Percentiles rank a stretch among this genome's conserved stretches.
Conservation (phyloP, 75 land plant species). For the Isoetes taiwanensis region DNA sequence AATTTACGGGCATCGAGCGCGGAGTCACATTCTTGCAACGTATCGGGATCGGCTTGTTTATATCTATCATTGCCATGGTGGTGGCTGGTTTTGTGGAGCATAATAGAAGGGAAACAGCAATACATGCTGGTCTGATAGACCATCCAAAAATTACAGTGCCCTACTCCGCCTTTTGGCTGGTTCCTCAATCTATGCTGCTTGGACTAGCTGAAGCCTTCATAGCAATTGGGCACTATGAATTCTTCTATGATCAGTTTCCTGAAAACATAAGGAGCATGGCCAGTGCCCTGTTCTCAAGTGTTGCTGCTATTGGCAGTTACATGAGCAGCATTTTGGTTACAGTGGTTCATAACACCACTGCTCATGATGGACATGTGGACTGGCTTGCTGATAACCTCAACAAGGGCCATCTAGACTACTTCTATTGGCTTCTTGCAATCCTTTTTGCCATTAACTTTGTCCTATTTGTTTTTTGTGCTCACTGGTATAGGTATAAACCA, state of each 20-base stretch:
- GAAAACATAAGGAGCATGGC: constrained; percentile 43
- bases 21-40: constrained; percentile 52
- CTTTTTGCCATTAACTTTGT: constrained; percentile 11
- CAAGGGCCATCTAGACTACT: constrained; percentile 15
- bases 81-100: constrained; percentile 31
- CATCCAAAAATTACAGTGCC: constrained; percentile 20
- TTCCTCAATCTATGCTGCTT: constrained; percentile 49
- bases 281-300: constrained; percentile 29
- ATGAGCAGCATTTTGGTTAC: constrained; percentile 36
- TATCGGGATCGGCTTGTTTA: constrained; percentile 34
- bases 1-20: constrained; percentile 36
- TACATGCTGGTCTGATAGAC: constrained; percentile 16
- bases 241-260: constrained; percentile 29
- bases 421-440: constrained; percentile 14
- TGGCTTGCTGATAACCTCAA: constrained; percentile 14
- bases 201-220: constrained; percentile 57
- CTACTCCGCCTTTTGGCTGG: constrained; percentile 39
- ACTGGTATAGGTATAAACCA: constrained; percentile 15
- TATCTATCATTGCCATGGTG: constrained; percentile 34
- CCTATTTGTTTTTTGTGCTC: constrained; percentile 1
- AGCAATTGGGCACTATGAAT: constrained; percentile 26
- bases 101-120: constrained; percentile 19
- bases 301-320: constrained; percentile 41
- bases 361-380: constrained; percentile 4
- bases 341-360: constrained; percentile 24